Evolutionary conservation across 78 protist species (phyloP).

Genomic region (Dictyostelium firmibasis): DNA sequence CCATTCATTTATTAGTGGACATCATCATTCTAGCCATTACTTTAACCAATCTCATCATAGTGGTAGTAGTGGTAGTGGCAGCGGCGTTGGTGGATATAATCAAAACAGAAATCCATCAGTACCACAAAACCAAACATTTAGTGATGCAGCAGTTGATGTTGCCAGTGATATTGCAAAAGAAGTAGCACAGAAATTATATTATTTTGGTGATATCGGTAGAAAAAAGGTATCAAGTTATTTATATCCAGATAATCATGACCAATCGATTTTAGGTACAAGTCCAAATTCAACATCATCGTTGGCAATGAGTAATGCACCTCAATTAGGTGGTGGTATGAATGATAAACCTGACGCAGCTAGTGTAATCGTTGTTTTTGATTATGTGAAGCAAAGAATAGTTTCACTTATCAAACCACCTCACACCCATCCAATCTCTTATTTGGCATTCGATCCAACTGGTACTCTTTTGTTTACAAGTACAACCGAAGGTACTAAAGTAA

Average conservation of each 20-base stretch:
- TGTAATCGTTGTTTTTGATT: conserved; percentile 46
- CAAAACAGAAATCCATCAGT: neutral
- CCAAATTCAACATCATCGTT: neutral
- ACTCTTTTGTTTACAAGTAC: conserved; percentile 53
- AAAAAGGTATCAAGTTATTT: conserved; percentile 57
- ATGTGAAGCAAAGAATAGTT: conserved; percentile 25
- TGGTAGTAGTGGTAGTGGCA: neutral
- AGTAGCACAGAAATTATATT: conserved; percentile 44
- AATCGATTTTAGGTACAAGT: neutral
- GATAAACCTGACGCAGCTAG: neutral
- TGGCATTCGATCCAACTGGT: conserved; percentile 69
- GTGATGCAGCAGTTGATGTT: conserved; percentile 71
- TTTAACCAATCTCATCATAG: neutral
- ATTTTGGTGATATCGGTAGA: conserved; percentile 63
- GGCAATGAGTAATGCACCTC: neutral
- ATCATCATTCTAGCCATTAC: neutral
- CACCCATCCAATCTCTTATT: conserved; percentile 55
- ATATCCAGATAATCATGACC: conserved; percentile 38
- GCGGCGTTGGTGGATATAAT: neutral
- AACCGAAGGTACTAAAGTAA: conserved; percentile 72
- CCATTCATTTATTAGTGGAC: neutral
- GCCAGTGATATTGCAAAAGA: conserved; percentile 73
- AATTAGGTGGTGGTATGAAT: neutral
- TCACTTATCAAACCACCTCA: conserved; percentile 65
- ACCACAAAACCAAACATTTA: conserved; percentile 48